Base-by-base conservation (phyloP, 2,329 filamentous ascomycete genomes). In the Hortaea werneckii region DNA sequence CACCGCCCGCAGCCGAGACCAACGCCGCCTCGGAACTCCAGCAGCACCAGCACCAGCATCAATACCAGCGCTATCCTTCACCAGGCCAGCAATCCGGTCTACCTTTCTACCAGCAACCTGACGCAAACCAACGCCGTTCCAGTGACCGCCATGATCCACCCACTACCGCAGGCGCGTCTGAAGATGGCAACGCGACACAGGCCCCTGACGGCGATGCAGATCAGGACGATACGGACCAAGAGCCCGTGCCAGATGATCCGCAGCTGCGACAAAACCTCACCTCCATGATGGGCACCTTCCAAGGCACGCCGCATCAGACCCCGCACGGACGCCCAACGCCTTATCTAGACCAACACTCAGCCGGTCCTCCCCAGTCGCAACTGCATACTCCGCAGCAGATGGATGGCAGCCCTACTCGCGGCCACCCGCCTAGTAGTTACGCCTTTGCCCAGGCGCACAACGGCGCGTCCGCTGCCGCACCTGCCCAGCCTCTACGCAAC, bases 221-320 rank as follows among this genome's bases (percentile, higher is more conserved):
- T 3, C 10, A 10, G 6, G 20, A 41, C 26, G 20, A 28, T 10
- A 11, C 13, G 6, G 20, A 28, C 10, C 43, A 37, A 9, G 35
- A 40, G 29, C 30, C 29, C 38, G 38, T 41, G n/a, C 29, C 43
- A 6, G 43, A 45, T 20, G 43, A 45, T 35, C 39, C 43, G 12
- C 43, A 45, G 32, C 28, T 45, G n/a, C 43, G 43, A 9, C 28
- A 32, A 13, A 41, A 45, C 38, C 39, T 45, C 12, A 41, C 12
- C 13, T 34, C 35, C 26, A 45, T 45, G 43, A 45, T 45, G 43
- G 37, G 39, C 29, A 35, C 8, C 37, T 32, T 30, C 30, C 27
- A 37, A 29, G 34, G 37, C 26, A 35, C 42, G n/a, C 28, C 13
- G 13, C 20, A 20, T 20, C 20, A 20, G 20, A 20, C 20, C 20